A percentile compares a stretch with the other conserved stretches of the same genome.
Conservation (phyloP, 306 rosid genomes). For the Cucumis melo region DNA sequence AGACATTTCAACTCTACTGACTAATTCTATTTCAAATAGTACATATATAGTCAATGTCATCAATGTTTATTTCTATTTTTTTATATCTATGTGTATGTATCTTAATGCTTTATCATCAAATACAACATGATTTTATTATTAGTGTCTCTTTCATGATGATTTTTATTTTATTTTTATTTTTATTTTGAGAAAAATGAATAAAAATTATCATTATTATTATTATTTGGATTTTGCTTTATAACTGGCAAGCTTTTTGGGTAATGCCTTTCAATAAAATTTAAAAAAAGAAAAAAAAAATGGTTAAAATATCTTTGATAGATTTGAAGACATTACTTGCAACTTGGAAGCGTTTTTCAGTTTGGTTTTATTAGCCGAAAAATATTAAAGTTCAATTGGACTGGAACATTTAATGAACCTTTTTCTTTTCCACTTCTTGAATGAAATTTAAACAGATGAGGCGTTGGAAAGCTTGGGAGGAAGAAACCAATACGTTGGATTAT, state of each 20-base stretch:
- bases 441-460: slow-evolving; percentile 32
- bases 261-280: too few species aligned
- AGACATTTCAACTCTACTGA: not conserved
- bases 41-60: not conserved
- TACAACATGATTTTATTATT: not conserved
- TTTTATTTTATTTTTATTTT: too few species aligned
- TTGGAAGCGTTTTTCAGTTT: not conserved
- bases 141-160: not conserved
- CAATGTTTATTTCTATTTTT: too few species aligned
- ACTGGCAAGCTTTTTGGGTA: too few species aligned
- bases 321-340: not conserved
- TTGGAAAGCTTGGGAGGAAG: slow-evolving; percentile 51
- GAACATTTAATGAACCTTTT: not conserved
- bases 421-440: not conserved
- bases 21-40: not conserved
- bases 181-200: not conserved
- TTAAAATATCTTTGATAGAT: not conserved
- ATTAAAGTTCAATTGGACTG: not conserved
- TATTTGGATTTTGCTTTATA: too few species aligned
- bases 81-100: not conserved
- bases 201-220: too few species aligned
- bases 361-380: not conserved
- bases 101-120: not conserved
- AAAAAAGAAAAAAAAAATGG: too few species aligned
- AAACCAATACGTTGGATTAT: slow-evolving; percentile 40